A percentile compares a stretch with the other conserved stretches of the same genome.
Conservation (phyloP, 73 alveolate species). For the Uronychia setigera region DNA sequence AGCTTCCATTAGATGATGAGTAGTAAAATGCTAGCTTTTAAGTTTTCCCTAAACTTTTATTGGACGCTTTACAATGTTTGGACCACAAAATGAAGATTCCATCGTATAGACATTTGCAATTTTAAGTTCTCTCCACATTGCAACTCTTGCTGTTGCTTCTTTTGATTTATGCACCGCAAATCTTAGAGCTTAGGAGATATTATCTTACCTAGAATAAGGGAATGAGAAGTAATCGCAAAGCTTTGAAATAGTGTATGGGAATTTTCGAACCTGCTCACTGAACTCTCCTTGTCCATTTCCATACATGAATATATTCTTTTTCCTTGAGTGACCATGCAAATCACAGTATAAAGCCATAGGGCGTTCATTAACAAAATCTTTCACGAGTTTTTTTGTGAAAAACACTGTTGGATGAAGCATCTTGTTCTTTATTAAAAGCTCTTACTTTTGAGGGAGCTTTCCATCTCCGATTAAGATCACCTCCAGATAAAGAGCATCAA, state of each 20-base stretch:
- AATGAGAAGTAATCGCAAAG: constrained; percentile 77
- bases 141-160: constrained; percentile 83
- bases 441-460: constrained; percentile 68
- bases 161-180: constrained; percentile 85
- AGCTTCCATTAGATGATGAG: constrained; percentile 45
- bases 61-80: constrained; percentile 35
- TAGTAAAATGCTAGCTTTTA: constrained; percentile 55
- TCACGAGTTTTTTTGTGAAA: constrained; percentile 75
- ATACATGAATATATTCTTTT: constrained; percentile 77
- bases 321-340: constrained; percentile 85
- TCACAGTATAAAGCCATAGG: constrained; percentile 71
- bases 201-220: constrained; percentile 72
- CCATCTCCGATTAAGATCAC: constrained; percentile 83
- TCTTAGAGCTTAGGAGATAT: constrained; percentile 74
- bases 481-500: constrained; percentile 79
- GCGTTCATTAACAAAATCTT: constrained; percentile 74
- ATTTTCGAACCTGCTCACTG: constrained; percentile 76
- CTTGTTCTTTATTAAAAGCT: background rate
- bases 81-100: constrained; percentile 71
- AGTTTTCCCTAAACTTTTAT: background rate
- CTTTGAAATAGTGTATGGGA: constrained; percentile 85
- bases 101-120: constrained; percentile 50
- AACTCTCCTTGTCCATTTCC: constrained; percentile 63
- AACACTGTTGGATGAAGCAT: constrained; percentile 83
- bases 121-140: constrained; percentile 76